Evolutionary conservation across 1,139 yeast species (phyloP).

Genomic region (Kurtzmaniella quercitrusa): DNA sequence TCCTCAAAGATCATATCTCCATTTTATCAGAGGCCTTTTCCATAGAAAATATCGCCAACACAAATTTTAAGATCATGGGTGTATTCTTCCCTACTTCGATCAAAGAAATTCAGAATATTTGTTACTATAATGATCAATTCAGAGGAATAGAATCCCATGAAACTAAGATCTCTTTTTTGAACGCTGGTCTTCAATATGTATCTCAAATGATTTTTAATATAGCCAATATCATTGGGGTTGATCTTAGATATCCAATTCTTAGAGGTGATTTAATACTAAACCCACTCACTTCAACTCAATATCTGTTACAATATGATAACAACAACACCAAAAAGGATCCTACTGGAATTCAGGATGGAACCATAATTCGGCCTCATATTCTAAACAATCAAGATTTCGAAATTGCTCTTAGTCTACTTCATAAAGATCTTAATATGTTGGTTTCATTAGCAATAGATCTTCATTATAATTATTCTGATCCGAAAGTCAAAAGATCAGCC

Average conservation of each 20-base stretch:
- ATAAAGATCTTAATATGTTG: conserved; percentile 26
- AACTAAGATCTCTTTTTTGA: conserved; percentile 19
- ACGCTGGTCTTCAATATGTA: conserved; percentile 31
- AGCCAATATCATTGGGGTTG: conserved; percentile 22
- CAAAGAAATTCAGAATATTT: conserved; percentile 24
- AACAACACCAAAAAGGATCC: conserved; percentile 18
- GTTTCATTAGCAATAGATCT: conserved; percentile 20
- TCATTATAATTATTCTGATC: conserved; percentile 13
- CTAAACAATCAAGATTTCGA: conserved; percentile 30
- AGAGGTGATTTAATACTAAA: neutral
- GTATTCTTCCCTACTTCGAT: conserved; percentile 34
- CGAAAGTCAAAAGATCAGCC: conserved; percentile 10
- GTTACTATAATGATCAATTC: conserved; percentile 21
- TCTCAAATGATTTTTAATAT: conserved; percentile 22
- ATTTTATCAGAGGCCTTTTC: conserved; percentile 22
- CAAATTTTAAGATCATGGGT: conserved; percentile 30
- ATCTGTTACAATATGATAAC: conserved; percentile 28
- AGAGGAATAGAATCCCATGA: neutral
- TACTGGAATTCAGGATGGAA: conserved; percentile 8
- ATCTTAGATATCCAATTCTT: conserved; percentile 19
- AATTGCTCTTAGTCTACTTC: conserved; percentile 28
- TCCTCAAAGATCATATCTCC: conserved; percentile 16
- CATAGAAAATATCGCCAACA: conserved; percentile 21
- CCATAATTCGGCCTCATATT: too few relatives aligned
- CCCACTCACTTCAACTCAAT: conserved; percentile 7